Evolutionary conservation across 73 alveolate genomes (phyloP), one percentile per base, ranked within the genome.

Genomic region (Paraurostyla sp.): DNA sequence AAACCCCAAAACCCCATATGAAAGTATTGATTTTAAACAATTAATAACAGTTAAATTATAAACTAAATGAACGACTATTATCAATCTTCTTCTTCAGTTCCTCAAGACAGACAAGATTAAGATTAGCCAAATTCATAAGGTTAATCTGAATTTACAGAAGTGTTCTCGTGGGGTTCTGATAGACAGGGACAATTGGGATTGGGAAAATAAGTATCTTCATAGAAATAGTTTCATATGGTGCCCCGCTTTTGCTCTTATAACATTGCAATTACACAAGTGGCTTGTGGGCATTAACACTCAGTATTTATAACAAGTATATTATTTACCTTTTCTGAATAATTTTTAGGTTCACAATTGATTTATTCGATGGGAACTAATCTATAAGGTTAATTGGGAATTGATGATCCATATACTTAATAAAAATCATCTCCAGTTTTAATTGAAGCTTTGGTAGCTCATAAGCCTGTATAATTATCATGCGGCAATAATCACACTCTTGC

Each of bases 401-500:
- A 81, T 30, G 91, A 81, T 43, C 91, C 91, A 27, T 81, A 81
- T 57, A 58, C 71, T 1, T 30, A 52, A 13, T 40, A 38, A 38
- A 81, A 81, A 49, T 41, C 69, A 25, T 81, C 96, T 30, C 94
- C 94, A 60, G 85, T 71, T 25, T 48, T 88, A 49, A 59, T 92
- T 0, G 96, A 92, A 49, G 78, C 56, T 25, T 42, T 88, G 36
- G 41, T 51, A 18, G n/a, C 41, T 13, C 71, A 51, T 15, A 43
- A 45, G 27, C 78, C 93, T 15, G 87, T 68, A 0, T 81, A 91
- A 75, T 76, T 96, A 11, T 80, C 98, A 0, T 96, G 99, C 75
- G 99, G 99, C 15, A 91, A 93, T 56, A 95, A 89, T 52, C 99
- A 96, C 86, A 87, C 98, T 38, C 89, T 93, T 35, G 99, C 97